Evolutionary conservation across 2,329 filamentous ascomycete genomes (phyloP).

Genomic region (Microsporum audouinii): DNA sequence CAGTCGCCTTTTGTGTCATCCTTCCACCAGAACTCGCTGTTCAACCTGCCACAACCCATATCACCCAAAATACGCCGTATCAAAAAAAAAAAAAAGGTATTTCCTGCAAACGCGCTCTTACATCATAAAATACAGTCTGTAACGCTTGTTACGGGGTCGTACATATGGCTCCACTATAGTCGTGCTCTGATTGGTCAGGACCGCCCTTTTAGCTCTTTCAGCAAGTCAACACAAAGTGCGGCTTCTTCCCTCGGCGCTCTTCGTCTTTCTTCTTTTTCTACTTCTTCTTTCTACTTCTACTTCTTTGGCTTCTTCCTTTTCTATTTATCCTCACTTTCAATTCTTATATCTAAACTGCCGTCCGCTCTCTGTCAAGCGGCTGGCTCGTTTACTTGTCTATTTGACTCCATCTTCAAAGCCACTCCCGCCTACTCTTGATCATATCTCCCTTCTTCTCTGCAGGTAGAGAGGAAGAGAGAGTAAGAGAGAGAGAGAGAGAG

Average conservation of each 20-base stretch:
- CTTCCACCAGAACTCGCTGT: no score
- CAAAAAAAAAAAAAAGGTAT: no score
- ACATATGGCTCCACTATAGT: background rate
- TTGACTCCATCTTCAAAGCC: background rate
- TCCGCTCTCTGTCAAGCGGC: background rate
- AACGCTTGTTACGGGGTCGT: background rate
- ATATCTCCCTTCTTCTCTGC: background rate
- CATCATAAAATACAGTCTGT: background rate
- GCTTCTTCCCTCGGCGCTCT: background rate
- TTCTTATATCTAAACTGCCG: background rate
- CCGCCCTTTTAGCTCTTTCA: background rate
- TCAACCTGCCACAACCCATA: no score
- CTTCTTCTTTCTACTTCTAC: conserved; percentile 10
- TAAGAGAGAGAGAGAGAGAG: background rate
- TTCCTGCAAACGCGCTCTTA: background rate
- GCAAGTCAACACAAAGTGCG: background rate
- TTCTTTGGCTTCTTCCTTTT: conserved; percentile 1
- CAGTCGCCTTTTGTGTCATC: background rate
- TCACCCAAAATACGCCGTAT: no score
- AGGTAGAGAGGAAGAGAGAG: background rate
- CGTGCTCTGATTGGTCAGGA: background rate
- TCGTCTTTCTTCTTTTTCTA: conserved; percentile 7
- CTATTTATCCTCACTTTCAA: background rate
- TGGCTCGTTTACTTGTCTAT: background rate
- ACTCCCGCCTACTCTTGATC: background rate